A percentile compares a stretch with the other conserved stretches of the same genome.
Evolutionary conservation across 2,329 filamentous ascomycete genomes (phyloP).

Genomic region (Botrytis cinerea): DNA sequence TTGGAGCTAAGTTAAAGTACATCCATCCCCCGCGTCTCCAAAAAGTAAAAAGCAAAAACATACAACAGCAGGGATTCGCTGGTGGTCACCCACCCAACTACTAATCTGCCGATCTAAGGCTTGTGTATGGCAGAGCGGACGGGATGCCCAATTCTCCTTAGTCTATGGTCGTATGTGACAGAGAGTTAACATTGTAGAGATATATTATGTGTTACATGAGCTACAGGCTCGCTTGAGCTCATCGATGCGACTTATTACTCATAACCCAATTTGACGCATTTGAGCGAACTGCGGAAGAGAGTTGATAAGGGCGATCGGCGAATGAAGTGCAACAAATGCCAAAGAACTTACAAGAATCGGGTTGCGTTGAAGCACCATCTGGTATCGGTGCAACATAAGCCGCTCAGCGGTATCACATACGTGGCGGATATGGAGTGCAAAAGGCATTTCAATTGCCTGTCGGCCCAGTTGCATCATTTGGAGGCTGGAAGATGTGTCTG

Average conservation of each 20-base stretch:
- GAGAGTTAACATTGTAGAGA: accelerated
- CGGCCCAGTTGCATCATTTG: too few species aligned
- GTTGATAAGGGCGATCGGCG: conserved; percentile 13
- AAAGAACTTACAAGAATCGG: conserved; percentile 28
- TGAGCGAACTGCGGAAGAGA: conserved; percentile 13
- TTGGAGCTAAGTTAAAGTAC: too few species aligned
- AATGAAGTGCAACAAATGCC: conserved; percentile 23
- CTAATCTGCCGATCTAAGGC: background rate
- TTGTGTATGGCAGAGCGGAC: conserved; percentile 1
- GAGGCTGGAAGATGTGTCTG: too few species aligned
- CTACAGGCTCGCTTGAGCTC: background rate
- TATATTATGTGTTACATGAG: accelerated
- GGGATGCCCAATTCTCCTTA: background rate
- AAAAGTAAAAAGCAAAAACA: background rate
- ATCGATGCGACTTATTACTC: background rate
- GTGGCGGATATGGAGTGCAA: too few species aligned
- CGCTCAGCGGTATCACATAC: too few species aligned
- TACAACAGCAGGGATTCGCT: conserved; percentile 1
- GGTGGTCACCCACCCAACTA: conserved; percentile 1
- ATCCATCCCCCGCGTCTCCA: too few species aligned
- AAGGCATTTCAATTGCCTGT: too few species aligned
- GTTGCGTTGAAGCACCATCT: conserved; percentile 1
- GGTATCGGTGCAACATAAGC: too few species aligned
- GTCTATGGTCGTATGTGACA: background rate
- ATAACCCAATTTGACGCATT: accelerated